These are phyloP conservation scores for Nicotiana obtusifolia DNA, from an alignment of 257 asterid genomes.

Conservation along the genomic window DNA sequence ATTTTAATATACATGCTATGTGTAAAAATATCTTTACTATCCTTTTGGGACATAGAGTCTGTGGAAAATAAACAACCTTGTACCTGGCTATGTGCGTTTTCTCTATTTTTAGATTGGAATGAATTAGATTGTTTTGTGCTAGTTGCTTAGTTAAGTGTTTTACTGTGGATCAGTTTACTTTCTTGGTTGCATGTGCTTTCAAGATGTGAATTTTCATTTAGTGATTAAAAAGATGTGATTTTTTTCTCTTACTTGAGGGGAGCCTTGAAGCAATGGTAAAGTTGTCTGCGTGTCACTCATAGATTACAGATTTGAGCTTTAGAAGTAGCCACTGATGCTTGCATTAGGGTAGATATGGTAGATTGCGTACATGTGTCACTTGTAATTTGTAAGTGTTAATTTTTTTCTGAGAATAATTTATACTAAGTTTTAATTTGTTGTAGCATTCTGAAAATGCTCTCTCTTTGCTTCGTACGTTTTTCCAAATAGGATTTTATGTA, in stretches of 20 bases:
- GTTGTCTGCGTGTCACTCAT: no score
- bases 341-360: no score
- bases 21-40: neutral
- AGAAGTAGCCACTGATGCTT: no score
- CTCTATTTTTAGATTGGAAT: neutral
- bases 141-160: neutral
- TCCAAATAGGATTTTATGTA: neutral
- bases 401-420: no score
- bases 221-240: no score
- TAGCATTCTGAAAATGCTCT: neutral
- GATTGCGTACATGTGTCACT: no score
- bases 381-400: no score
- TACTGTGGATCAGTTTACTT: neutral
- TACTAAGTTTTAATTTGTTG: neutral
- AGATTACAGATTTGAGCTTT: no score
- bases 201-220: neutral
- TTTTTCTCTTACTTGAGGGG: no score
- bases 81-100: neutral
- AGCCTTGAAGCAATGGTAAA: no score
- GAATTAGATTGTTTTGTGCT: neutral
- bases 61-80: neutral
- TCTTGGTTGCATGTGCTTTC: conserved; percentile 4
- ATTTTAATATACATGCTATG: neutral
- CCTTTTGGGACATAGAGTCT: neutral
- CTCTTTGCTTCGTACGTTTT: neutral